These are phyloP conservation scores for Pseudogymnoascus sp. DNA, from an alignment of 2,329 filamentous ascomycete species.

Conservation along the genomic window DNA sequence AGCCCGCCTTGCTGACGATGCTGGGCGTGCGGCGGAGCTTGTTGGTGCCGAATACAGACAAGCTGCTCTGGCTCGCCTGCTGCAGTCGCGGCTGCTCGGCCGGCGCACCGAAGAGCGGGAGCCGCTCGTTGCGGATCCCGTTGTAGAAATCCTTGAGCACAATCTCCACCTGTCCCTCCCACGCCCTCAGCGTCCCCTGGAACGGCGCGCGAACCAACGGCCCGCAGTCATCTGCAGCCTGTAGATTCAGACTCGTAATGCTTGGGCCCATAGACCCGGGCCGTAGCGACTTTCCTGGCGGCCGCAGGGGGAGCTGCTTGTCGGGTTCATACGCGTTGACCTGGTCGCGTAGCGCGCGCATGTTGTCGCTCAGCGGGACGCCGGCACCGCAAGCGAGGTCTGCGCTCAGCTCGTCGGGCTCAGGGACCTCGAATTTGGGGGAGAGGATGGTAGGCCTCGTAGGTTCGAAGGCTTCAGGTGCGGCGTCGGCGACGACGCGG, in stretches of 20 bases:
- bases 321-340: background rate
- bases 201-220: conserved; percentile 72
- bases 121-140: conserved; percentile 77
- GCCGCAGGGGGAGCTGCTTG: background rate
- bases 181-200: conserved; percentile 64
- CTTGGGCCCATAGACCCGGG: conserved; percentile 29
- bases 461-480: conserved; percentile 54
- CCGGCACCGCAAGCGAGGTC: background rate
- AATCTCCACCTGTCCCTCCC: conserved; percentile 84
- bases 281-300: conserved; percentile 17
- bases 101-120: conserved; percentile 74
- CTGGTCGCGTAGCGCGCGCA: background rate
- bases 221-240: conserved; percentile 49
- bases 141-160: conserved; percentile 86
- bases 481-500: conserved; percentile 65
- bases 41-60: conserved; percentile 59
- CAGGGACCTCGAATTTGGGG: conserved; percentile 19
- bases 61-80: conserved; percentile 46
- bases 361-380: background rate
- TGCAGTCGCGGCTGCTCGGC: conserved; percentile 33
- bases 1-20: conserved; percentile 85
- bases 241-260: conserved; percentile 10
- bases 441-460: conserved; percentile 41
- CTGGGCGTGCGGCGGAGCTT: conserved; percentile 82
- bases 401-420: conserved; percentile 17